phyloP scores from a whole-genome alignment of 1,284 basidiomycete species.

The Marasmius oreades region DNA sequence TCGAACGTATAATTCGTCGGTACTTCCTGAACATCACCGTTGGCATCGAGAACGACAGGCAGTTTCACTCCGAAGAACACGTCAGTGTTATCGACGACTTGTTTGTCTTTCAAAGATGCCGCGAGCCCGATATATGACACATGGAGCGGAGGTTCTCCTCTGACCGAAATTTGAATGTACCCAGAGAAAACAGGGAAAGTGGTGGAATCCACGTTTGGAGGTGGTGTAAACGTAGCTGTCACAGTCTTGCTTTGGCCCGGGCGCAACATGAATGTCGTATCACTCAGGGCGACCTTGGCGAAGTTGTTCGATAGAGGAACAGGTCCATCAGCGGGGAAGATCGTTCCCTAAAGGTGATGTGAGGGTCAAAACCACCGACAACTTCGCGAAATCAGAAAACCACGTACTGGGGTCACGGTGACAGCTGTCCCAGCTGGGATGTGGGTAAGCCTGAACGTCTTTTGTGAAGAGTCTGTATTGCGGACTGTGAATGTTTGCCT shows the following conservation, averaged over 20 bases:
- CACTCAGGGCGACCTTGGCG: constrained; percentile 37
- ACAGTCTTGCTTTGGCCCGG: constrained; percentile 9
- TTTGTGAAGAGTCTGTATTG: constrained; percentile 38
- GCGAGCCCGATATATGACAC: constrained; percentile 34
- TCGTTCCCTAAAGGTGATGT: constrained; percentile 27
- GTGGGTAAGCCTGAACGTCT: constrained; percentile 45
- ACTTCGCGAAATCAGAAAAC: background rate
- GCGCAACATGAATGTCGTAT: constrained; percentile 6
- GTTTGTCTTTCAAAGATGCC: constrained; percentile 27
- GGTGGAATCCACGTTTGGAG: constrained; percentile 28
- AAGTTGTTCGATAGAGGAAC: constrained; percentile 43
- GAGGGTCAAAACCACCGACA: constrained; percentile 1
- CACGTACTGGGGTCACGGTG: constrained; percentile 33
- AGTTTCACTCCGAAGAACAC: constrained; percentile 28
- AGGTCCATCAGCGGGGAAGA: constrained; percentile 41
- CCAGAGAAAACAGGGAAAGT: constrained; percentile 44
- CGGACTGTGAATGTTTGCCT: constrained; percentile 48
- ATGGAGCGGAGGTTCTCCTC: constrained; percentile 21
- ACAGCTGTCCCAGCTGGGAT: constrained; percentile 53
- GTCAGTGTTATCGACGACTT: constrained; percentile 32
- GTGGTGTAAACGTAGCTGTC: constrained; percentile 21
- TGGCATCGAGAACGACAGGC: constrained; percentile 27
- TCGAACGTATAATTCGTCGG: constrained; percentile 36
- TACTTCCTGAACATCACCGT: constrained; percentile 23
- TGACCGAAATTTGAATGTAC: constrained; percentile 33